Conservation (phyloP, 2,329 filamentous ascomycete genomes). For the Leptographium galeiforme region DNA sequence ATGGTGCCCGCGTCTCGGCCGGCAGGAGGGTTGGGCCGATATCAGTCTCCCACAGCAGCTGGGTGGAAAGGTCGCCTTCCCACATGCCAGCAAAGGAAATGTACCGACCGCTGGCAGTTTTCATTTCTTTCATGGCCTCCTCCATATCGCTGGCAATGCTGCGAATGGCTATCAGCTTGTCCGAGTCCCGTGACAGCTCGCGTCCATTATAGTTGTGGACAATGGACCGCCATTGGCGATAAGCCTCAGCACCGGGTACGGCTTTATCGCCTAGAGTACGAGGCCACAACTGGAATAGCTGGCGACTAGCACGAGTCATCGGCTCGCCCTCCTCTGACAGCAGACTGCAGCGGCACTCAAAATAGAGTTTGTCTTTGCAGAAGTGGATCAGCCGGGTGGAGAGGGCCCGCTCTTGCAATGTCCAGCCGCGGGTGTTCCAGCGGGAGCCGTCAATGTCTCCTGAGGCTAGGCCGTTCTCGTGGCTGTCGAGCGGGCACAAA, state of each 20-base stretch:
- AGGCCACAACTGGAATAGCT: neutral
- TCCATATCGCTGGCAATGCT: neutral
- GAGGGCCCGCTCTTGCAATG: slow-evolving; percentile 9
- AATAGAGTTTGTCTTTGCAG: neutral
- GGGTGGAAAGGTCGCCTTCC: neutral
- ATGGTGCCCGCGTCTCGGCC: neutral
- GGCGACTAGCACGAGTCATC: neutral
- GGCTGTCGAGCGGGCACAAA: neutral
- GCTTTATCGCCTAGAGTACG: neutral
- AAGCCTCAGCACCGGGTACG: neutral
- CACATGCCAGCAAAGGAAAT: neutral
- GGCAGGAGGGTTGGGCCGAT: neutral
- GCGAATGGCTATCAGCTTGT: neutral
- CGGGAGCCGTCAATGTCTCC: slow-evolving; percentile 1
- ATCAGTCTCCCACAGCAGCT: neutral
- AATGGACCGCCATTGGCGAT: neutral
- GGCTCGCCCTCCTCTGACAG: neutral
- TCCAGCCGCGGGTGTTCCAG: slow-evolving; percentile 11
- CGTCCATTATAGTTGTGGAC: neutral
- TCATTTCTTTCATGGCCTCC: neutral
- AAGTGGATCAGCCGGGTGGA: neutral
- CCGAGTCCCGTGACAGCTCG: neutral
- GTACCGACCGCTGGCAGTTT: neutral
- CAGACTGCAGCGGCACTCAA: neutral
- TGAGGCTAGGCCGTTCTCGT: neutral